Evolutionary conservation across 176 grass and related monocot species (phyloP), one percentile per base, ranked within the genome.

Genomic region (Phyllostachys edulis): DNA sequence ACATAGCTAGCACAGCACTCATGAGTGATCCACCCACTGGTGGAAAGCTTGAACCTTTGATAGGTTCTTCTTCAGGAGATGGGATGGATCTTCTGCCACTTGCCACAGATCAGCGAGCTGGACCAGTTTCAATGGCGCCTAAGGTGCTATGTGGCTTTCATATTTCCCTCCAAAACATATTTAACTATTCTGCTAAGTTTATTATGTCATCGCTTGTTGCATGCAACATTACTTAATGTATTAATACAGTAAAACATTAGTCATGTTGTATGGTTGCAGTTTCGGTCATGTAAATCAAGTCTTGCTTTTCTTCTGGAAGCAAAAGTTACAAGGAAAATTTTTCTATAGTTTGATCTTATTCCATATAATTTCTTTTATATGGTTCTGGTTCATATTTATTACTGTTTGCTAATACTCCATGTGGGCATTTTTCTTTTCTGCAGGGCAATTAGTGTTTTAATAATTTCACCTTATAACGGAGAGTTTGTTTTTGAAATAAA

Each of bases 71-170:
- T 79, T 94, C 86, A 20, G 46, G 65, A 75, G 68, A 78, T 39
- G 70, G 67, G 81, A 73, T 80, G 17, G 59, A 83, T 67, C 75
- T 80, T 70, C 42, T 85, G 64, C 63, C 63, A 52, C 63, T 72
- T 73, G 49, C 73, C 69, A n/a, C 84, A 39, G 86, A 91, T 75
- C 86, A 81, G 41, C 55, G 41, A 44, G 60, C 76, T 51, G 76
- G 67, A 47, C 21, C 76, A 46, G 65, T 78, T 89, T 80, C 79
- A 77, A 36, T 16, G 42, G 83, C 38, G 1, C 46, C 62, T 62
- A 93, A 93, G 92, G 92, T 93, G 41, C 61, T 56, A 38, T 59
- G 9, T 71, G 49, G 6, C 7, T 87, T 84, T 72, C 41, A 29
- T 67, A 68, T 61, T 45, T 79, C 16, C 34, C 41, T 24, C 62